A percentile compares a stretch with the other conserved stretches of the same genome.
phyloP scores from a whole-genome alignment of 176 grass and related monocot species.

The Aegilops tauschii region DNA sequence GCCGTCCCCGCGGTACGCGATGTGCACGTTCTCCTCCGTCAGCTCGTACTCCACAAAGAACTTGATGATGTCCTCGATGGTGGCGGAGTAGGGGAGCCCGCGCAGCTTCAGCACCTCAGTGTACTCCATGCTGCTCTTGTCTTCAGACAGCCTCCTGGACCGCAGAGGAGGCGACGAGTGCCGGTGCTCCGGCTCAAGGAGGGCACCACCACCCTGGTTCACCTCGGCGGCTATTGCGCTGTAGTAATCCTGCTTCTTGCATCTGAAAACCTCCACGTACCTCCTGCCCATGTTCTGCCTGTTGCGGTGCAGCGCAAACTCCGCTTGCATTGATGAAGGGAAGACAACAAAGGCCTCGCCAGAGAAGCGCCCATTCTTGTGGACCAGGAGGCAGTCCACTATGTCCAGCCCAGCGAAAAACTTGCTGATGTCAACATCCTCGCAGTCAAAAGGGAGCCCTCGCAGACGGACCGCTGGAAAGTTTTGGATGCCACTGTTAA shows the following conservation, averaged over 20 bases:
- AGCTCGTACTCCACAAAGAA: slow-evolving; percentile 82
- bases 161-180: slow-evolving; percentile 50
- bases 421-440: slow-evolving; percentile 80
- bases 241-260: slow-evolving; percentile 97
- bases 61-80: slow-evolving; percentile 61
- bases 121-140: slow-evolving; percentile 85
- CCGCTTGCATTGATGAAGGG: slow-evolving; percentile 55
- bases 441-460: slow-evolving; percentile 89
- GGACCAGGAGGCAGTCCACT: slow-evolving; percentile 73
- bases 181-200: slow-evolving; percentile 38
- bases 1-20: slow-evolving; percentile 58
- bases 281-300: slow-evolving; percentile 89
- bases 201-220: slow-evolving; percentile 51
- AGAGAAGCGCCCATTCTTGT: slow-evolving; percentile 78
- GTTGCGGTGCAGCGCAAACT: slow-evolving; percentile 77
- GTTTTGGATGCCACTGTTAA: slow-evolving; percentile 48
- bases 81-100: slow-evolving; percentile 81
- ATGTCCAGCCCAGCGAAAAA: slow-evolving; percentile 83
- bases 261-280: slow-evolving; percentile 88
- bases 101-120: slow-evolving; percentile 88
- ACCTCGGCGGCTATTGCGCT: slow-evolving; percentile 75
- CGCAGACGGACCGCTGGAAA: slow-evolving; percentile 77
- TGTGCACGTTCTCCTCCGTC: slow-evolving; percentile 70
- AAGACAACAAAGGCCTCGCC: slow-evolving; percentile 90
- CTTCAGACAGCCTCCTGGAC: slow-evolving; percentile 47